Conservation (phyloP, 495 filamentous ascomycete genomes). For the Jackrogersella minutella region DNA sequence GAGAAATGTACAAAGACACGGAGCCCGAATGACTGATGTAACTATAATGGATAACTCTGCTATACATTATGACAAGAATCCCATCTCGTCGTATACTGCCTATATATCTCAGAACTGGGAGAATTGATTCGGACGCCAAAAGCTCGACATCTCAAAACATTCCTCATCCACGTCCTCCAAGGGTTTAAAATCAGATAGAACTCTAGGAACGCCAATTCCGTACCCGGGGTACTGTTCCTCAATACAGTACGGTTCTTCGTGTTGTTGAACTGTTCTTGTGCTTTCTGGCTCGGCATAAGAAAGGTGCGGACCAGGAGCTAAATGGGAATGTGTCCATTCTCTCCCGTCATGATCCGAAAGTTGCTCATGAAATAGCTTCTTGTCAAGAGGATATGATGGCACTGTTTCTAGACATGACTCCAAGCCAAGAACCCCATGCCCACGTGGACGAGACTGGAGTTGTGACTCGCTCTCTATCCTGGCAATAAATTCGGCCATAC, state of each 20-base stretch:
- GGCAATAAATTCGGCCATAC: slow-evolving; percentile 49
- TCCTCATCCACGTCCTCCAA: slow-evolving; percentile 29
- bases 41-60: background rate
- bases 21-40: slow-evolving; percentile 45
- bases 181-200: background rate
- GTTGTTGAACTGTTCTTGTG: background rate
- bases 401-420: background rate
- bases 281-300: background rate
- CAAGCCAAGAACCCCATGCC: background rate
- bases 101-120: slow-evolving; percentile 35
- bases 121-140: slow-evolving; percentile 46
- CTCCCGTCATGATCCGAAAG: background rate
- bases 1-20: slow-evolving; percentile 68
- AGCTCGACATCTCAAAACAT: slow-evolving; percentile 38
- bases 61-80: background rate
- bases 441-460: background rate
- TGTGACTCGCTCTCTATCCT: slow-evolving; percentile 50
- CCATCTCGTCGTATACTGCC: slow-evolving; percentile 10
- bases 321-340: background rate
- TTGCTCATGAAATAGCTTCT: background rate
- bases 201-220: background rate
- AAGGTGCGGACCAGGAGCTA: background rate
- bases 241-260: background rate
- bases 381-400: background rate
- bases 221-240: background rate